Base-by-base conservation (phyloP, 1,284 basidiomycete genomes). In the Ceraceosorus bombacis region DNA sequence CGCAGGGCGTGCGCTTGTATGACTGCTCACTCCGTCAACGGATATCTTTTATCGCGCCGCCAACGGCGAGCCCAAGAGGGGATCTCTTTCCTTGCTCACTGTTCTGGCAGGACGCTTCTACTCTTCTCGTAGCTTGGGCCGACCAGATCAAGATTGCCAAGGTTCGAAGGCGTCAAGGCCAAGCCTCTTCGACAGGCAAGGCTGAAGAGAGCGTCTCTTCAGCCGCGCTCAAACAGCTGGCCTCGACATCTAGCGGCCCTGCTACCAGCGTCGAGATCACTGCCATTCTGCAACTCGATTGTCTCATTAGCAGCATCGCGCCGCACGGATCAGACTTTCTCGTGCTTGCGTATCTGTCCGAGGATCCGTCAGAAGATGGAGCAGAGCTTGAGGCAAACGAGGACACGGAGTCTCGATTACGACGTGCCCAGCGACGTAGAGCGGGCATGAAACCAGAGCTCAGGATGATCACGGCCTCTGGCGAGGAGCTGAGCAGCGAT, bases 51-150 rank as follows among this genome's bases (percentile, higher is more conserved):
- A 90, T 98, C 62, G 87, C 92, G 74, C 82, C 92, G 49, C 86
- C 88, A 4, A 75, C 83, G 0, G 84, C 88, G 62, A 86, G 89
- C 61, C 91, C 92, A 1, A 84, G 94, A 46, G 86, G 91, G 0
- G 95, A 97, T 73, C 81, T 97, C 9, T 96, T 93, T 82, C 90
- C 91, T 71, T 95, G 89, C 73, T 88, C 85, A 0, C 82, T 99
- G 0, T 81, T 86, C 65, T 99, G 92, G 93, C 88, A 91, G 76
- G 90, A 94, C 72, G 87, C 91, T 68, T 53, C 57, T 13, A 93
- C 91, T 0, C 83, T 99, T 2, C 82, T 98, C 51, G 88, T 97
- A 59, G 89, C 86, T 0, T 98, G 94, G 93, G 94, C 91, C 2
- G 89, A 95, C 76, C 82, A 87, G 64, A 90, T 98, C 81, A 95